Evolutionary conservation across 2,329 filamentous ascomycete species (phyloP).

Genomic region (Penicillium olsonii): DNA sequence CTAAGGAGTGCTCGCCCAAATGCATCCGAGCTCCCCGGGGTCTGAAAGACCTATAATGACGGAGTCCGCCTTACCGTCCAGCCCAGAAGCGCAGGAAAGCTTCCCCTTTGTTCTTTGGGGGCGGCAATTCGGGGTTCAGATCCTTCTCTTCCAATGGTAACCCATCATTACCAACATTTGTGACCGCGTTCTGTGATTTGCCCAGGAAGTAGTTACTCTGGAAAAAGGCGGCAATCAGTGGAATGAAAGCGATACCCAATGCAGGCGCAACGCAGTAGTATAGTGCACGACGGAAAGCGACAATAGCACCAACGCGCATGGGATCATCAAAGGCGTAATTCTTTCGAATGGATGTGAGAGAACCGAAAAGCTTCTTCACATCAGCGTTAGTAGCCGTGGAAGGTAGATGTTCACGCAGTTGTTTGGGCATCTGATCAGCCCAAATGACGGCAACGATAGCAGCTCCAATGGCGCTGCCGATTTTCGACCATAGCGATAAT

Average conservation of each 20-base stretch:
- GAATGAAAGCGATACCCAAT: neutral
- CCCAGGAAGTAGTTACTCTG: slow-evolving; percentile 9
- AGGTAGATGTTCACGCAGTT: slow-evolving; percentile 1
- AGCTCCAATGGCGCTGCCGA: neutral
- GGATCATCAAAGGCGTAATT: neutral
- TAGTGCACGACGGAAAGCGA: slow-evolving; percentile 1
- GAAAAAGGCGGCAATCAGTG: slow-evolving; percentile 1
- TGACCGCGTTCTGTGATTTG: slow-evolving; percentile 8
- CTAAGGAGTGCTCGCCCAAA: too few species aligned
- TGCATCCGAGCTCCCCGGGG: too few species aligned
- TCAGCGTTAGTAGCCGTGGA: neutral
- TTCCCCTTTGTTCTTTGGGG: slow-evolving; percentile 3
- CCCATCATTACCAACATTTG: slow-evolving; percentile 11
- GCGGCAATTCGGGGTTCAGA: neutral
- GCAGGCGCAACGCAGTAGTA: slow-evolving; percentile 1
- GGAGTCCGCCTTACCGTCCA: neutral
- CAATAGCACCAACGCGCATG: slow-evolving; percentile 1
- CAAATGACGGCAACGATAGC: neutral
- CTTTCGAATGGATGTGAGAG: neutral
- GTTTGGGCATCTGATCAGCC: neutral
- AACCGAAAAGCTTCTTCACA: neutral
- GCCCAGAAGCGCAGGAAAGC: slow-evolving; percentile 4
- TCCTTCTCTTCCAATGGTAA: neutral
- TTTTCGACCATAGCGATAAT: neutral
- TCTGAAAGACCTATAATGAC: neutral